Evolutionary conservation across 305 asterid species (phyloP), one percentile per base, ranked within the genome.

Genomic region (Fraxinus xanthoxyloides): DNA sequence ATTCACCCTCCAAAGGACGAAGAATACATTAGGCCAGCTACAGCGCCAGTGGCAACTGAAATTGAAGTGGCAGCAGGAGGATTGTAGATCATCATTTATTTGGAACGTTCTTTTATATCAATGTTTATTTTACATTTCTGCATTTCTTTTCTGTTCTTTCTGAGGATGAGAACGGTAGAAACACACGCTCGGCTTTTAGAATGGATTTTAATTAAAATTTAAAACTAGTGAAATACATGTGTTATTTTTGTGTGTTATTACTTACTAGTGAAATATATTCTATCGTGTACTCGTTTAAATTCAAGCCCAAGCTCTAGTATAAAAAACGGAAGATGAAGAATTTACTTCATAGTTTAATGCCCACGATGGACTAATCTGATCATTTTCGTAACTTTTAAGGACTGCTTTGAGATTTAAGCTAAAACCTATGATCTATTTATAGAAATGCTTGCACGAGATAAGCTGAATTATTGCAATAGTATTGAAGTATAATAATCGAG

Each of bases 1-100:
- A 88, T 88, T 77, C 90, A 85, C 54, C 84, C 85, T 8, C 91
- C 91, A 0, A 90, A 90, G 90, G 92, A 88, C 43, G 92, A 90
- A 36, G 90, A 85, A 51, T 78, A 40, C 67, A 70, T 75, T 75
- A 78, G 84, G 73, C 85, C 87, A 9, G 5, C 78, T 10, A 46
- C 80, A 26, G 34, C 35, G 3, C 26, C 51, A 17, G 63, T 70
- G 26, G 84, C 90, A 1, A 43, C 86, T 77, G 91, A 87, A 67
- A 82, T 86, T 35, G 91, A 88, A 48, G 80, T 86, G 15, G 73
- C 83, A 80, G 85, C 82, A 10, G 82, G 80, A 79, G 77, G 72
- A 72, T 23, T 38, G 17, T 38, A 40, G 72, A 30, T 31, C 31
- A 67, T 32, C 34, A 7, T 8, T 1, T 24, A 46, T 12, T 17